These are phyloP conservation scores for Cicer bijugum DNA, from an alignment of 306 rosid species.

Conservation along the genomic window DNA sequence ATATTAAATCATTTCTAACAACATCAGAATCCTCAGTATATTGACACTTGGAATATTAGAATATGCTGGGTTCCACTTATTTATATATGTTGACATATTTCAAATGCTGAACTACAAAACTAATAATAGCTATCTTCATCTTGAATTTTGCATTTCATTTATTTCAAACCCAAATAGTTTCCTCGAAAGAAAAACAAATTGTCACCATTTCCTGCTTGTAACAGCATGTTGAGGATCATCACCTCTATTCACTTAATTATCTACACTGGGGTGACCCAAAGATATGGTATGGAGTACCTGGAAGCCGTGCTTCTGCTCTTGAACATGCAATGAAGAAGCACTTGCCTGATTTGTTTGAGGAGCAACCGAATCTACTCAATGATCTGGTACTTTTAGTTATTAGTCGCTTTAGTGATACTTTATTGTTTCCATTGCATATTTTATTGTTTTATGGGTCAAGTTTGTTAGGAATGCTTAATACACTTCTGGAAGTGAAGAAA, in stretches of 20 bases:
- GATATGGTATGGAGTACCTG: slow-evolving; percentile 96
- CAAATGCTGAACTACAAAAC: slow-evolving; percentile 23
- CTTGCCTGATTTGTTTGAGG: slow-evolving; percentile 87
- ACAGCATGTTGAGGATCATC: slow-evolving; percentile 99
- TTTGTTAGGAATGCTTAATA: slow-evolving; percentile 10
- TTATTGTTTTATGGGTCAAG: slow-evolving; percentile 4
- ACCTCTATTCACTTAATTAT: slow-evolving; percentile 90
- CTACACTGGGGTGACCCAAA: slow-evolving; percentile 94
- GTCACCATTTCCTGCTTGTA: slow-evolving; percentile 43
- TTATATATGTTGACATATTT: slow-evolving; percentile 32
- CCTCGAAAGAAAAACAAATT: slow-evolving; percentile 40
- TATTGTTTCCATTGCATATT: slow-evolving; percentile 28
- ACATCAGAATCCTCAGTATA: slow-evolving; percentile 17
- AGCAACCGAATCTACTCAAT: slow-evolving; percentile 89
- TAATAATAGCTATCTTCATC: slow-evolving; percentile 12
- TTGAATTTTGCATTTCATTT: slow-evolving; percentile 39
- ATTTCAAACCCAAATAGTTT: slow-evolving; percentile 31
- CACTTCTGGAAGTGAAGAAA: slow-evolving; percentile 3
- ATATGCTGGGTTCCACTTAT: slow-evolving; percentile 3
- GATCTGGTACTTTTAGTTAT: slow-evolving; percentile 58
- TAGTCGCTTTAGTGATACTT: slow-evolving; percentile 12
- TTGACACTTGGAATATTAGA: not conserved
- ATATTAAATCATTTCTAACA: slow-evolving; percentile 20
- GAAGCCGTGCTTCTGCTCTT: slow-evolving; percentile 68
- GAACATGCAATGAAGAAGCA: slow-evolving; percentile 85